Percentiles rank a stretch among this genome's conserved stretches.
Conservation (phyloP, 2,329 filamentous ascomycete species). For the Colletotrichum camelliae region DNA sequence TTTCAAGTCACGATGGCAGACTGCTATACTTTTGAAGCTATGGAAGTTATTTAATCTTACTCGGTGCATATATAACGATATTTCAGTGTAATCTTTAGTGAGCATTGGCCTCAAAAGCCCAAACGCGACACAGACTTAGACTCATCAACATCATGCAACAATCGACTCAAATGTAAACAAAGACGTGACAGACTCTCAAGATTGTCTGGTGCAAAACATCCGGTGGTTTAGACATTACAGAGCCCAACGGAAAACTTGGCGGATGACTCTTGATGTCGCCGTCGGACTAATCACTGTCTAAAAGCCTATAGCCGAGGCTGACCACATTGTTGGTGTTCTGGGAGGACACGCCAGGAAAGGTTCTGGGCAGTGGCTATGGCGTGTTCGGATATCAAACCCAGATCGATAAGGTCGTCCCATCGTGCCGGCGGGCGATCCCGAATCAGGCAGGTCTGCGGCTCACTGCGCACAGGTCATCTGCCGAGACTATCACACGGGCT, state of each 20-base stretch:
- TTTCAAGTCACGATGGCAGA: no score
- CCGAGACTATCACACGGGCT: slow-evolving; percentile 3
- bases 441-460: slow-evolving; percentile 20
- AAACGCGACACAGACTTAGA: not conserved
- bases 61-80: no score
- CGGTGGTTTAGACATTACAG: not conserved
- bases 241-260: not conserved
- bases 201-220: not conserved
- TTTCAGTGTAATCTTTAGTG: no score
- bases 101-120: no score
- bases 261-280: not conserved
- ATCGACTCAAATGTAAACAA: not conserved
- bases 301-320: not conserved
- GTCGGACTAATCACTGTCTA: not conserved
- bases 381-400: not conserved
- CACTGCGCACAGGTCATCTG: not conserved
- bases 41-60: no score
- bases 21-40: no score
- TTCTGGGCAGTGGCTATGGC: not conserved
- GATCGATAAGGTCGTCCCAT: slow-evolving; percentile 12
- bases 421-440: not conserved
- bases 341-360: not conserved
- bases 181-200: not conserved
- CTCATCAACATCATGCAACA: not conserved
- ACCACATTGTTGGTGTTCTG: not conserved